These are phyloP conservation scores for Aegilops sharonensis DNA, from an alignment of 176 grass and related monocot species.

Conservation along the genomic window DNA sequence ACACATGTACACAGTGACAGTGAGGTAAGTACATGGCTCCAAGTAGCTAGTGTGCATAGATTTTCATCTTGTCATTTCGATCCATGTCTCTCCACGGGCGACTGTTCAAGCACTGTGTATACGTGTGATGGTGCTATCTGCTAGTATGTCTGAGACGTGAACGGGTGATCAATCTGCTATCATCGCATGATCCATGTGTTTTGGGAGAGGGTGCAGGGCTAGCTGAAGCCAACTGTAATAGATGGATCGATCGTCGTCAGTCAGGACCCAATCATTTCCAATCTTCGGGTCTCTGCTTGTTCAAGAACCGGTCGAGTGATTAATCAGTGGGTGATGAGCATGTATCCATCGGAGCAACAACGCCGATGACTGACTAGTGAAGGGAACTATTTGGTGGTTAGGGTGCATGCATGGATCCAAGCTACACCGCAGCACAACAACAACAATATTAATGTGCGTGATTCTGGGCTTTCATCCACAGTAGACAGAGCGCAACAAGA, in stretches of 20 bases:
- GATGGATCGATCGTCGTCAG: constrained; percentile 13
- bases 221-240: constrained; percentile 7
- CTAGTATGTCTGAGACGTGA: not conserved
- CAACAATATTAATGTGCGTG: not conserved
- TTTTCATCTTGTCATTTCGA: not conserved
- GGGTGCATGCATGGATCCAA: constrained; percentile 3
- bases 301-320: not conserved
- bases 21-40: too few species aligned
- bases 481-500: not conserved
- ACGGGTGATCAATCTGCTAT: not conserved
- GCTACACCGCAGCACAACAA: not conserved
- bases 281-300: not conserved
- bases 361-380: not conserved
- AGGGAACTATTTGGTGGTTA: not conserved
- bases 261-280: constrained; percentile 1
- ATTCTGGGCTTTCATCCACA: not conserved
- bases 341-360: not conserved
- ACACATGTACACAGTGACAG: not conserved
- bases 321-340: not conserved
- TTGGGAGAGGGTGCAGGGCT: not conserved
- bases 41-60: not conserved
- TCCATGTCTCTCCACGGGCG: not conserved
- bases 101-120: not conserved
- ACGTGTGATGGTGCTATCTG: not conserved
- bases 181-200: not conserved